Base-by-base conservation (phyloP, 2,329 filamentous ascomycete genomes). In the Coniochaeta hoffmannii region DNA sequence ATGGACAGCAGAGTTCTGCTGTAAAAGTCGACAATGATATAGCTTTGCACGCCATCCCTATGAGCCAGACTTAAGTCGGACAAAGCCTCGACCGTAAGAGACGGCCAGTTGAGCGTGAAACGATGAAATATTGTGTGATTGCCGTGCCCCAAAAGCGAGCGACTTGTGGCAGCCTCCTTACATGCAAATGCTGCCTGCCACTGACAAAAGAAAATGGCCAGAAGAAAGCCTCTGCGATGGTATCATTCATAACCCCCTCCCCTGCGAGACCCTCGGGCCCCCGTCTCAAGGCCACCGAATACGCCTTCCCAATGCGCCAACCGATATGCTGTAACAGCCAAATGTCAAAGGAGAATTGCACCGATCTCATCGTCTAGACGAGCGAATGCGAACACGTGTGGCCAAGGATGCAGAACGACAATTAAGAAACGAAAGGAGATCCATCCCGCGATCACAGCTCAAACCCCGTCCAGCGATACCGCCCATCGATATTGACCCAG, bases 401-500 rank as follows among this genome's bases (percentile, higher is more conserved):
- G 12, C 14, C 22, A 17, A 46, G 12, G 12, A 46, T 4, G 14
- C 14, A 14, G 30, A 44, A 44, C 38, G n/a, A 38, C 15, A 14
- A 44, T 12, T 24, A 22, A 24, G 24, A 19, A 28, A 46, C 17
- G 19, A 46, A 26, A 28, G 10, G 7, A 28, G 26, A 26, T 17
- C 38, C 3, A 44, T 12, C 11, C 22, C 19, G 24, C 12, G 5
- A 22, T 51, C 49, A 51, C 6, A 51, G 17, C 49, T 51, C 49
- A 17, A 77, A 67, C 14, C 74, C 78, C 8, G 69, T 77, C 87
- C 87, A 90, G 12, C 76, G 75, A 62, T 80, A 84, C 12, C 78
- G 78, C 1, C 86, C 87, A 67, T 93, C 89, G n/a, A 96, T 81
- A 70, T 95, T 95, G 57, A 83, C 76, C 88, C 90, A 95, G 46